Base-by-base conservation (phyloP, 2,329 filamentous ascomycete genomes). In the Chrysosporium keratinophilum region DNA sequence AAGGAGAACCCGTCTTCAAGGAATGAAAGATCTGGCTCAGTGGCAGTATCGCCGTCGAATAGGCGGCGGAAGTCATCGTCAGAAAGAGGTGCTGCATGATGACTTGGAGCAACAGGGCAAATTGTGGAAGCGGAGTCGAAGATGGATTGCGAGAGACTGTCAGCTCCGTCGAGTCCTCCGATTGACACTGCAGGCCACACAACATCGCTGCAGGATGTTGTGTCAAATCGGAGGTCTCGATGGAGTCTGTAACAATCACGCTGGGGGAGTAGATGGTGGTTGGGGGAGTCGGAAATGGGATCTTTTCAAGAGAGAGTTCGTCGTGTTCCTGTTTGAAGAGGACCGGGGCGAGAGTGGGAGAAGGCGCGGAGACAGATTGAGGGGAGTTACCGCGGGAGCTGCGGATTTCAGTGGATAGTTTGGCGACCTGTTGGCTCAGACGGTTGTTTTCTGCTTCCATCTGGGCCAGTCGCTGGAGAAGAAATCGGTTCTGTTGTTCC, bases 171-270 rank as follows among this genome's bases (percentile, higher is more conserved):
- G 69, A 72, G 62, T 63, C 79, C 78, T 76, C 81, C 85, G 87
- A 91, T 84, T 82, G 93, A 97, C 93, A 98, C 93, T 86, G 93
- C 93, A 95, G 93, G 93, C 95, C 93, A 74, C 85, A 97, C 93
- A 97, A 96, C 91, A 96, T 85, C 90, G 81, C 93, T 80, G 93
- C 93, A 97, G 93, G 90, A 95, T 94, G 90, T 96, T 96, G 93
- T 96, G 90, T 93, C 93, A 82, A 76, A 80, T 94, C 88, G 82
- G 87, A 79, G 75, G 84, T 80, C 75, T 75, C 69, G 70, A 71
- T 70, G 67, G 72, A 69, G 68, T 66, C 68, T 61, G 67, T 67
- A 61, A 68, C 66, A 60, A 68, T 67, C 56, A 68, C 62, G 52
- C 64, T 71, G 37, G 69, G 67, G 19, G 69, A 70, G 63, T 67